Conservation (phyloP, 345 rosid species). For the Psidium friedrichsthalianum region DNA sequence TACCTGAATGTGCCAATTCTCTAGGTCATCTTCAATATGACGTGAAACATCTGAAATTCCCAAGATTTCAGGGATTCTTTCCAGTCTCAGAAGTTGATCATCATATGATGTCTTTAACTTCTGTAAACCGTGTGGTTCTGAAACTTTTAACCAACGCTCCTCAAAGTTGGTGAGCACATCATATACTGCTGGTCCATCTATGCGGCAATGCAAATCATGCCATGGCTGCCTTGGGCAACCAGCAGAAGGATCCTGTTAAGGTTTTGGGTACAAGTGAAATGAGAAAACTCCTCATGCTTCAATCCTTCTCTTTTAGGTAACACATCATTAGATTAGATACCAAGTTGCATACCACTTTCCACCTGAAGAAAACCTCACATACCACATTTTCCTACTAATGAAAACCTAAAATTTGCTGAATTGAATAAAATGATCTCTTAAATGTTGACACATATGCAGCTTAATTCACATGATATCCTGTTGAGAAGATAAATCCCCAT, state of each 20-base stretch:
- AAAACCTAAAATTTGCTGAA: neutral
- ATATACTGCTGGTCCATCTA: slow-evolving; percentile 94
- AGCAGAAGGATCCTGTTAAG: slow-evolving; percentile 28
- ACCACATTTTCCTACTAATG: neutral
- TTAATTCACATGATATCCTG: neutral
- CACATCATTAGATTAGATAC: neutral
- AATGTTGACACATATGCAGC: neutral
- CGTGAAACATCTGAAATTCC: slow-evolving; percentile 33
- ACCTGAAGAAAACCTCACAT: too few species aligned
- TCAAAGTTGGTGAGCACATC: slow-evolving; percentile 79
- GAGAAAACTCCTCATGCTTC: neutral
- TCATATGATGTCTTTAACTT: slow-evolving; percentile 45
- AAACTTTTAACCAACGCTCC: slow-evolving; percentile 83
- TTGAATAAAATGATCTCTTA: neutral
- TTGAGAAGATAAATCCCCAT: neutral
- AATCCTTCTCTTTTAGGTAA: neutral
- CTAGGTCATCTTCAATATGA: slow-evolving; percentile 39
- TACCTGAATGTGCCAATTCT: slow-evolving; percentile 88
- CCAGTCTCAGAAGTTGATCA: slow-evolving; percentile 70
- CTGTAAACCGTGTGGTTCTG: slow-evolving; percentile 55
- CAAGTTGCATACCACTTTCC: too few species aligned
- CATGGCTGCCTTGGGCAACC: slow-evolving; percentile 91
- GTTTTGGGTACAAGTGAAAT: neutral
- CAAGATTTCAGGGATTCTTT: slow-evolving; percentile 68
- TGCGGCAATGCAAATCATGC: slow-evolving; percentile 81